Evolutionary conservation across 345 rosid species (phyloP), one percentile per base, ranked within the genome.

Genomic region (Durio zibethinus): DNA sequence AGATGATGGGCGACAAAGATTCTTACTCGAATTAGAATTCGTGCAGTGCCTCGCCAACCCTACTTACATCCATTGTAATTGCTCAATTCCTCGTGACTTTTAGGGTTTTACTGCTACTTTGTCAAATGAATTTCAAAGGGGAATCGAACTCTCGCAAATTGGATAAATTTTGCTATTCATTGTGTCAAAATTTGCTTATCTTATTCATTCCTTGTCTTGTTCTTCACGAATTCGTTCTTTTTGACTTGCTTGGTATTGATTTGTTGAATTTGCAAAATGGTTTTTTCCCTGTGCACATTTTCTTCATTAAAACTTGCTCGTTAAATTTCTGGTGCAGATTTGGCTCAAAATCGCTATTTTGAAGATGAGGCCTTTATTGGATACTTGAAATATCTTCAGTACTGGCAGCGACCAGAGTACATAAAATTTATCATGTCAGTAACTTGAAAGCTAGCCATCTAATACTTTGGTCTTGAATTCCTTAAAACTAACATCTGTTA

Each of bases 331-430:
- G 68, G 27, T 83, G 82, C 83, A 96, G 98, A 97, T 89, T 86
- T 97, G 85, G 99, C 99, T 71, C 99, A 97, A 86, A 97, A 97
- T 77, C 97, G 98, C 10, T 92, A 97, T 86, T 92, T 97, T 73
- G 99, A 97, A 47, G 99, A 97, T 72, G 98, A 94, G 84, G 91
- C 99, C 6, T 97, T 94, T 83, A 90, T 97, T 80, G 98, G 93
- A 25, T 97, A 97, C 89, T 86, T 97, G 87, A 97, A 97, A 76
- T 97, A 94, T 81, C 98, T 97, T 75, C 94, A 88, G 76, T 97
- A 97, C 81, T 97, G 97, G 99, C 97, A 94, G 76, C 96, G 82
- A 14, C 98, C 98, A 0, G 98, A 97, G 84, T 94, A 94, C 80
- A 82, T 89, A 47, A 97, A 94, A 76, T 97, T 87, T 82, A 89